Evolutionary conservation across 768 basidiomycete genomes (phyloP).

Genomic region (Rhodotorula kratochvilovae): DNA sequence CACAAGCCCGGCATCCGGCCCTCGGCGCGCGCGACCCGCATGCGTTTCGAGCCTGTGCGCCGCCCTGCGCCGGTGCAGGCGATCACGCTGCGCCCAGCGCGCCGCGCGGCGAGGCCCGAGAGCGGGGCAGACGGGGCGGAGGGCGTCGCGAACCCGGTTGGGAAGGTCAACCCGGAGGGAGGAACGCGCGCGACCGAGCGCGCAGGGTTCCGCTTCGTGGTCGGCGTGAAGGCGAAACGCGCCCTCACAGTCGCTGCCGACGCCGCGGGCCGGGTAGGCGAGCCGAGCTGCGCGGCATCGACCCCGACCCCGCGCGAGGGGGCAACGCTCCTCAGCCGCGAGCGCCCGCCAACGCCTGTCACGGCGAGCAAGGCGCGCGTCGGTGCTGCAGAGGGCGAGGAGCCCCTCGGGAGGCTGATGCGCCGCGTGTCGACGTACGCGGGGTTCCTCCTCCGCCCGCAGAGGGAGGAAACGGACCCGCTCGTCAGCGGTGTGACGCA

Average conservation of each 20-base stretch:
- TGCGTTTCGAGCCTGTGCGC: background rate
- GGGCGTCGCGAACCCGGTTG: background rate
- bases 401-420: too few species aligned
- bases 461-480: background rate
- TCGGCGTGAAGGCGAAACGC: conserved; percentile 7
- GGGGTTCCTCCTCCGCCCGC: background rate
- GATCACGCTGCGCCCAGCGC: background rate
- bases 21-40: too few species aligned
- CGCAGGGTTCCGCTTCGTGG: conserved; percentile 16
- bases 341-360: too few species aligned
- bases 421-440: background rate
- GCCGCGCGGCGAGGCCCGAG: too few species aligned
- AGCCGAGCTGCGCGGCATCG: too few species aligned
- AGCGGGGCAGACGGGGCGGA: too few species aligned
- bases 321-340: too few species aligned
- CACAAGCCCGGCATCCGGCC: background rate
- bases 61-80: background rate
- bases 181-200: background rate
- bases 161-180: conserved; percentile 4
- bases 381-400: too few species aligned
- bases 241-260: background rate
- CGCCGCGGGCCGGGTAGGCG: background rate
- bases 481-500: background rate
- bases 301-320: too few species aligned
- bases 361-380: background rate